Conservation (phyloP, 23 red algal species). For the Gracilaria domingensis region DNA sequence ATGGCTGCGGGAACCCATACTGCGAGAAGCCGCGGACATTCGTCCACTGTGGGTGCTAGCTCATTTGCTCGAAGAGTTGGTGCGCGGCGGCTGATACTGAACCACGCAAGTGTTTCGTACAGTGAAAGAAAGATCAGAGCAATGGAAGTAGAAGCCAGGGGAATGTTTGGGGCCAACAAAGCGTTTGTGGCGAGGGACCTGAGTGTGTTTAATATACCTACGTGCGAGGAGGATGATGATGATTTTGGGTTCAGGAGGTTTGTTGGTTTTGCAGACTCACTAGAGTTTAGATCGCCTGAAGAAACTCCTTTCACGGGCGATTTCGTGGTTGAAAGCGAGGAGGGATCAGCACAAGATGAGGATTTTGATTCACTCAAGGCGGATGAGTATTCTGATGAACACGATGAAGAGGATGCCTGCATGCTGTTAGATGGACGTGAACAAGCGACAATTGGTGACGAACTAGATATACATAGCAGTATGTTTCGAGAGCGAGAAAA, state of each 20-base stretch:
- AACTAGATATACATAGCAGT: constrained; percentile 17
- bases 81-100: constrained; percentile 70
- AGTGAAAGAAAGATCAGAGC: constrained; percentile 60
- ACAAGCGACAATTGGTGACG: neutral
- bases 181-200: constrained; percentile 72
- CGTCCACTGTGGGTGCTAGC: constrained; percentile 71
- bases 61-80: constrained; percentile 73
- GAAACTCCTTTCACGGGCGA: constrained; percentile 50
- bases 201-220: constrained; percentile 73
- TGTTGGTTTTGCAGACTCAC: constrained; percentile 56
- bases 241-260: constrained; percentile 58
- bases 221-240: constrained; percentile 46
- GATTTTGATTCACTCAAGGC: constrained; percentile 20
- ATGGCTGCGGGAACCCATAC: constrained; percentile 49
- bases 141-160: constrained; percentile 60
- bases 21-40: constrained; percentile 72
- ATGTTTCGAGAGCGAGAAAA: constrained; percentile 7
- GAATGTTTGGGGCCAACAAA: constrained; percentile 48
- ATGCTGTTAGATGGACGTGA: constrained; percentile 23
- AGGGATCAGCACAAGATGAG: constrained; percentile 5
- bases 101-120: constrained; percentile 73
- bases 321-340: constrained; percentile 20
- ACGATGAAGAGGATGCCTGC: neutral
- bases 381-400: constrained; percentile 21
- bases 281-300: constrained; percentile 24